A percentile compares a stretch with the other conserved stretches of the same genome.
Conservation (phyloP, 2,329 filamentous ascomycete species). For the Arthrobotrys musiformis region DNA sequence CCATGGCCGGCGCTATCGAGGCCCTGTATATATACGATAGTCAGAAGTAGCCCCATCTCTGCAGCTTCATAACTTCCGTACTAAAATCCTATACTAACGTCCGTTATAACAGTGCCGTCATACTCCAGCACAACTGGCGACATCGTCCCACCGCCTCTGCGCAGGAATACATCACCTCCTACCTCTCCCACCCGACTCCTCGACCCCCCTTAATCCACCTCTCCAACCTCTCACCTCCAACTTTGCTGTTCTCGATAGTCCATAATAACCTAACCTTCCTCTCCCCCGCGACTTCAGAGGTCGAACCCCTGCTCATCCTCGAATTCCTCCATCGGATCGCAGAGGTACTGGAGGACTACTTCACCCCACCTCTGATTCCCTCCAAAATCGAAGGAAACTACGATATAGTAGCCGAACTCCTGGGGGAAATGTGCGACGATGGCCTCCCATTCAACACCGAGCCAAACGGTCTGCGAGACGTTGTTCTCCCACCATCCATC, state of each 20-base stretch:
- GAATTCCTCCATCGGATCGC: slow-evolving; percentile 94
- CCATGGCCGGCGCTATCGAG: slow-evolving; percentile 88
- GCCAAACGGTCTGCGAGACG: slow-evolving; percentile 87
- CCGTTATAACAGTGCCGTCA: slow-evolving; percentile 72
- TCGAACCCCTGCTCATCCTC: slow-evolving; percentile 86
- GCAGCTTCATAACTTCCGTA: slow-evolving; percentile 50
- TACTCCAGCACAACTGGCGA: slow-evolving; percentile 89
- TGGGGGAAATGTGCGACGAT: slow-evolving; percentile 96
- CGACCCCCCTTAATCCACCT: slow-evolving; percentile 89
- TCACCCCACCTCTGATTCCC: slow-evolving; percentile 85
- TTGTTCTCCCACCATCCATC: slow-evolving; percentile 90
- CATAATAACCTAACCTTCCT: slow-evolving; percentile 89
- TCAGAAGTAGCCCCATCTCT: slow-evolving; percentile 74
- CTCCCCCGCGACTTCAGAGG: slow-evolving; percentile 83
- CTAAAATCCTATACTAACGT: slow-evolving; percentile 5
- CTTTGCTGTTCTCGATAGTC: slow-evolving; percentile 85
- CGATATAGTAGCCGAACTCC: slow-evolving; percentile 90
- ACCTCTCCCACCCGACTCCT: slow-evolving; percentile 81
- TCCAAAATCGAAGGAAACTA: slow-evolving; percentile 89
- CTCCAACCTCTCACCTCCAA: slow-evolving; percentile 81
- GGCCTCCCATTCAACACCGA: slow-evolving; percentile 91
- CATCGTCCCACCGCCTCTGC: slow-evolving; percentile 75
- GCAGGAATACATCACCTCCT: slow-evolving; percentile 81
- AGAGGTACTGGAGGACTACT: slow-evolving; percentile 92
- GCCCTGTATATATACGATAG: slow-evolving; percentile 98